Base-by-base conservation (phyloP, 1,284 basidiomycete species). In the Trichosporon ovoides region DNA sequence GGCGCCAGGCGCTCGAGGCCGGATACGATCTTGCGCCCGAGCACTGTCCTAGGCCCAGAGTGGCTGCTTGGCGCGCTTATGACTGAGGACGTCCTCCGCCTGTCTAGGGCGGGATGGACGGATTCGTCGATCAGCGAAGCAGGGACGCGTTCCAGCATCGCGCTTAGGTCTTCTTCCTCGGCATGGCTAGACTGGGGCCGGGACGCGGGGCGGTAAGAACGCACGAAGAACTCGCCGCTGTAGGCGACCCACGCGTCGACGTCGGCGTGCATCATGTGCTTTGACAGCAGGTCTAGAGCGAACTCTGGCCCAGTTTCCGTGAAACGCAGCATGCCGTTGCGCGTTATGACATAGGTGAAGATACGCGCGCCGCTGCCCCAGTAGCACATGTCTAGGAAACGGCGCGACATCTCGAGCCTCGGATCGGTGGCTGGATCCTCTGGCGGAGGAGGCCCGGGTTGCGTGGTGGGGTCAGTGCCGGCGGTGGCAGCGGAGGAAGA, bases 241-340 rank as follows among this genome's bases (percentile, higher is more conserved):
- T 65, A 71, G 2, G 71, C 67, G 56, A 73, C 70, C 53, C 72
- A 76, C 57, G 70, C 68, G n/a, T 79, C 70, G 12, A 80, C 79
- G 63, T 81, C 78, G 34, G 81, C 77, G 65, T 82, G 81, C 80
- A 81, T 81, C n/a, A 78, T 79, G 62, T 82, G 81, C 62, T 82
- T 82, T 67, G 76, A 79, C 33, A 82, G 70, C 57, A 81, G 68
- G 56, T 80, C 78, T 54, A 81, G 79, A 1, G 79, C 74, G 64
- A 82, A 80, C 66, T 81, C 78, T 55, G 79, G 77, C 1, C 81
- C 81, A 1, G 81, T 82, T 74, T 82, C 80, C 55, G 80, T 81
- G 65, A 81, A 82, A 18, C 81, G 67, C 70, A 78, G 73, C 56
- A 81, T 68, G 20, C 78, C 80, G 58, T 81, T 79, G 16, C 81